Percentiles rank a stretch among this genome's conserved stretches.
phyloP scores from a whole-genome alignment of 2,329 filamentous ascomycete genomes.

The Claviceps pazoutovae region DNA sequence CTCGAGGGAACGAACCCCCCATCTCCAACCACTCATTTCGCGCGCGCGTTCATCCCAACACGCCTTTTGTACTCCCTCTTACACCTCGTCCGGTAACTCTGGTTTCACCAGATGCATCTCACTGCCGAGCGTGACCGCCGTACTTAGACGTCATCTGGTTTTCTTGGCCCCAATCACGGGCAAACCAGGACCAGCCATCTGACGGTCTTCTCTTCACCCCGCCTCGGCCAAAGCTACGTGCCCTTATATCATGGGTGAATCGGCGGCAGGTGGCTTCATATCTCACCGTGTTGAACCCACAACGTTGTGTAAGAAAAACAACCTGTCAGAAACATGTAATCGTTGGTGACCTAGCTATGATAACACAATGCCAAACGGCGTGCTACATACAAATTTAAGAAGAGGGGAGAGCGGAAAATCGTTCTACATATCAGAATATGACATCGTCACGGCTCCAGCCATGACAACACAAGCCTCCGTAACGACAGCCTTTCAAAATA shows the following conservation, averaged over 20 bases:
- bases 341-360: neutral
- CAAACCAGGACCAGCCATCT: neutral
- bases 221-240: neutral
- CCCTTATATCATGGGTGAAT: neutral
- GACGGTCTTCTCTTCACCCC: neutral
- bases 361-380: neutral
- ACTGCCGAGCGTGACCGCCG: neutral
- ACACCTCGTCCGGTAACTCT: neutral
- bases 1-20: neutral
- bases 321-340: neutral
- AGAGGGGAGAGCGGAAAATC: neutral
- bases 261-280: neutral
- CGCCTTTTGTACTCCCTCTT: neutral
- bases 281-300: neutral
- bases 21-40: neutral
- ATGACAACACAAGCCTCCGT: neutral
- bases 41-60: neutral
- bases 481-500: neutral
- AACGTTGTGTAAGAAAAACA: neutral
- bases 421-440: neutral
- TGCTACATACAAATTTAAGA: neutral
- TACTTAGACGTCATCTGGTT: neutral
- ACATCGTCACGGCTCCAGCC: neutral
- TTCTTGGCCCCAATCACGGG: neutral
- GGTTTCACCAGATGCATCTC: constrained; percentile 3